Base-by-base conservation (phyloP, 208 protist species). In the Trypanosoma boissoni region DNA sequence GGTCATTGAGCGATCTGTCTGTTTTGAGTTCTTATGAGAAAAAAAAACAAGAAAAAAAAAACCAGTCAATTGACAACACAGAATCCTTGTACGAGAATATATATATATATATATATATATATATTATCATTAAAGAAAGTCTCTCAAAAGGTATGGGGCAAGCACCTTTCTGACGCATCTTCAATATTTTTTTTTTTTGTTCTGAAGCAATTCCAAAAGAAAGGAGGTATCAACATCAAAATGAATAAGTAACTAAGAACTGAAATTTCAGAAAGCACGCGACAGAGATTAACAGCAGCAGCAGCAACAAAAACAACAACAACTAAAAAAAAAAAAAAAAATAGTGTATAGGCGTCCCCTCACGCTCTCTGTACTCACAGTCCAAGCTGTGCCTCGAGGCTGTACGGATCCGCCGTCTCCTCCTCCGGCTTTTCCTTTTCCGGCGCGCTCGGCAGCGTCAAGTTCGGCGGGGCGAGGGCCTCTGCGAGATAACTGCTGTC, bases 371-470 rank as follows among this genome's bases (percentile, higher is more conserved):
- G 10, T 10, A 1, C 20, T 69, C 76, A 96, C 65, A 96, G 46
- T 14, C 90, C 90, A 3, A 96, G 75, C 62, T 96, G 90, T 18
- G 79, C 64, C 75, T 96, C 90, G 3, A 96, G 75, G 34, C 71
- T 84, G 58, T 83, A 85, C n/a, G 90, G 84, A 65, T 96, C 85
- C 2, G 72, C 44, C 1, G 63, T 61, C 23, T 72, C 71, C 16
- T 57, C 66, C 63, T 90, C 81, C 28, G 42, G 18, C 21, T 49
- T 27, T 14, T 83, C 49, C 6, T 48, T 71, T 4, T 34, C 57
- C 2, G 74, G 75, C 8, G 82, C 43, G 29, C 87, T 79, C 1
- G 88, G 75, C 44, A 91, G 55, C 60, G 78, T 83, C 20, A 70
- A 43, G 0, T 65, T 70, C 0, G 90, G 87, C 71, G 77, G 78